Base-by-base conservation (phyloP, 148 eudicot genomes). In the Suaeda aralocaspica region DNA sequence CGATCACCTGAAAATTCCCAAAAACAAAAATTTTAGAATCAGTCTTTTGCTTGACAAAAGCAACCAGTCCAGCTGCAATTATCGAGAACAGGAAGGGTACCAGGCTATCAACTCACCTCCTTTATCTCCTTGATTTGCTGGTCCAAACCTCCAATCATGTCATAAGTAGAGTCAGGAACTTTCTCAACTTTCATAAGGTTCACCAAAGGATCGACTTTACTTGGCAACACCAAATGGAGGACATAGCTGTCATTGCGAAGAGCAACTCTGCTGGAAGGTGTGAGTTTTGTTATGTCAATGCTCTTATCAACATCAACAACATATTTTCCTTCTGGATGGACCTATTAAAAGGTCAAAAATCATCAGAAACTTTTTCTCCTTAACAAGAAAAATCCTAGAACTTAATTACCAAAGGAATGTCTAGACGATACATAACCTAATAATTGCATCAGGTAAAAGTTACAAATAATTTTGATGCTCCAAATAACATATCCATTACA, bases 171-270 rank as follows among this genome's bases (percentile, higher is more conserved):
- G 73, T 89, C 95, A 36, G 94, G 94, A 81, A 86, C 91, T 67
- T 89, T 86, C 67, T 89, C 94, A 70, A 89, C 94, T 78, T 87
- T 89, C 95, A 89, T 89, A 5, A 89, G 86, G 78, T 86, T 88
- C 56, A 88, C 92, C 57, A 86, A 73, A 36, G 92, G 92, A 77
- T 88, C 92, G 29, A 88, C 88, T 79, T 88, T 88, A 74, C 89
- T 86, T 0, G 92, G 89, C 66, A 88, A 76, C 46, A 87, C 49
- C 64, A 87, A 82, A 73, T 87, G 91, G 70, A 87, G 88, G 60
- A 87, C 91, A 59, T 87, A 87, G 75, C 91, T 87, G 75, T 87
- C 91, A 77, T 87, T 87, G 44, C 88, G 88, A 53, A 87, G 81
- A 26, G 91, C 91, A 75, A 87, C 91, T 65, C 91, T 81, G 9